A percentile compares a stretch with the other conserved stretches of the same genome.
phyloP scores from a whole-genome alignment of 495 filamentous ascomycete genomes.

The Neurospora discreta region DNA sequence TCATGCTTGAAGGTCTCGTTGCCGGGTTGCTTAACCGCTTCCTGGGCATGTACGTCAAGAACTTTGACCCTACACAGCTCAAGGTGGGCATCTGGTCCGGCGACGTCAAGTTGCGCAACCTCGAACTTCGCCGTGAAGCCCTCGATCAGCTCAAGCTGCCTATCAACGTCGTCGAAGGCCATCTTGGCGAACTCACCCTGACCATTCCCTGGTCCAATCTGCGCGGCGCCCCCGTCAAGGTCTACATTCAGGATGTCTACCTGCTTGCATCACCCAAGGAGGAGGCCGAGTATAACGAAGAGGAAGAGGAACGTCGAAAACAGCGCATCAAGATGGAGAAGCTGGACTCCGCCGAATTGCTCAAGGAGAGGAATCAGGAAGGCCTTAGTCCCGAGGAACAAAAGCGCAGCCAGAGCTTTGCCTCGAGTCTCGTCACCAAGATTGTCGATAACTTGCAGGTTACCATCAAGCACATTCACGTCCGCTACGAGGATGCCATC shows the following conservation, averaged over 20 bases:
- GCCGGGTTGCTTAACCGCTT: conserved; percentile 96
- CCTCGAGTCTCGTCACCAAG: conserved; percentile 83
- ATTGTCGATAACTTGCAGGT: conserved; percentile 97
- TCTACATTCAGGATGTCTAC: conserved; percentile 94
- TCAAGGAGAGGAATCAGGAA: conserved; percentile 84
- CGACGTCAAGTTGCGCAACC: conserved; percentile 83
- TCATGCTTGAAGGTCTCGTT: conserved; percentile 55
- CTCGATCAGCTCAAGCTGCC: conserved; percentile 93
- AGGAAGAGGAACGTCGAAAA: conserved; percentile 73
- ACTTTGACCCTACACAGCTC: conserved; percentile 91
- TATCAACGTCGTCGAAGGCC: conserved; percentile 91
- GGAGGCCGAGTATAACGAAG: conserved; percentile 83
- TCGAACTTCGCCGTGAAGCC: conserved; percentile 86
- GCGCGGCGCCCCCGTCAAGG: conserved; percentile 82
- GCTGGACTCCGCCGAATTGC: conserved; percentile 83
- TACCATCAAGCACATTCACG: conserved; percentile 93
- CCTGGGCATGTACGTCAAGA: conserved; percentile 98
- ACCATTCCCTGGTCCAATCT: conserved; percentile 95
- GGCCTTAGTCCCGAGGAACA: conserved; percentile 91
- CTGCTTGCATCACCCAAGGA: conserved; percentile 88
- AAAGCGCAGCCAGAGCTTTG: conserved; percentile 92
- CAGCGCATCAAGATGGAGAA: conserved; percentile 95
- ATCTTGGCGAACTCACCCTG: conserved; percentile 80
- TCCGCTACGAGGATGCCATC: conserved; percentile 96
- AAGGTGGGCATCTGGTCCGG: conserved; percentile 98